Evolutionary conservation across 2,329 filamentous ascomycete species (phyloP).

Genomic region (Fusarium beomiforme): DNA sequence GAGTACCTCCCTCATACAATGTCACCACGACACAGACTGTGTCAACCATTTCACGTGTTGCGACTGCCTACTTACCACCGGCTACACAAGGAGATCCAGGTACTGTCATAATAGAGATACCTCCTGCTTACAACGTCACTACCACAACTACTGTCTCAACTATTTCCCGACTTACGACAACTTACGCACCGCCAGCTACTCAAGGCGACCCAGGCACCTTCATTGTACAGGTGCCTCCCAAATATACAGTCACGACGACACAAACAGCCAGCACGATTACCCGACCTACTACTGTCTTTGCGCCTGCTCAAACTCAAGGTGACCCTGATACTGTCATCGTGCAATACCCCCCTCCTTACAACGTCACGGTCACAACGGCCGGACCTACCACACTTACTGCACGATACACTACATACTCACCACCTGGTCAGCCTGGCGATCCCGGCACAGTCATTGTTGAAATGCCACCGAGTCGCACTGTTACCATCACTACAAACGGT

Average conservation of each 20-base stretch:
- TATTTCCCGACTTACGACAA: background rate
- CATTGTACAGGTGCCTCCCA: background rate
- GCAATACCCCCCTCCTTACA: constrained; percentile 16
- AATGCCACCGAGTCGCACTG: constrained; percentile 8
- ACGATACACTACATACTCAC: constrained; percentile 14
- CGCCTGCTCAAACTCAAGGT: background rate
- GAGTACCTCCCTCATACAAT: background rate
- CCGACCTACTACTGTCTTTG: background rate
- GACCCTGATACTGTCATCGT: constrained; percentile 23
- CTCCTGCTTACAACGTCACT: constrained; percentile 10
- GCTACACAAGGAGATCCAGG: constrained; percentile 5
- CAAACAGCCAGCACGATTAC: background rate
- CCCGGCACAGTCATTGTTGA: constrained; percentile 21
- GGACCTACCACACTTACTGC: constrained; percentile 18
- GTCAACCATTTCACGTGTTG: background rate
- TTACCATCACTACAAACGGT: constrained; percentile 22
- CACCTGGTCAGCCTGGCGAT: constrained; percentile 13
- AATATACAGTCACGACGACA: constrained; percentile 2
- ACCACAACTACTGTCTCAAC: background rate
- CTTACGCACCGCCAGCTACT: background rate
- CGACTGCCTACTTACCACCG: background rate
- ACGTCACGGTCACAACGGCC: constrained; percentile 13
- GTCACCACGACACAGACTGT: constrained; percentile 1
- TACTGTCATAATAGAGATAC: background rate
- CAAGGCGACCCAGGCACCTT: constrained; percentile 6